Percentiles rank a stretch among this genome's conserved stretches.
These are phyloP conservation scores for Podospora didyma DNA, from an alignment of 495 filamentous ascomycete genomes.

Conservation along the genomic window DNA sequence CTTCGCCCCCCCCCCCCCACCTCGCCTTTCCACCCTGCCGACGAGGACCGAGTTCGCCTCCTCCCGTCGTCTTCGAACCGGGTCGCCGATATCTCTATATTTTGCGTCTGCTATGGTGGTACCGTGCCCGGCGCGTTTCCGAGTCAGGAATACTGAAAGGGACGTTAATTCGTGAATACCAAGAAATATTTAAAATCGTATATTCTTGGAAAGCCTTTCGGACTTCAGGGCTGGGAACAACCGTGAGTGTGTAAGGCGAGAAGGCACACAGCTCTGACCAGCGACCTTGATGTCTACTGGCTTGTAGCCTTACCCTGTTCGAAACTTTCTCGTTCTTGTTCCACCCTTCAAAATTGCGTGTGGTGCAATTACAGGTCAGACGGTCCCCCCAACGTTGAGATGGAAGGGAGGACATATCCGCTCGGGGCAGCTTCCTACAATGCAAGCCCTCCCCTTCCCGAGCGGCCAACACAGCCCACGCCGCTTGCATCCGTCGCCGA, in stretches of 20 bases:
- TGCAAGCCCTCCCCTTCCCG: conserved; percentile 16
- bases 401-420: conserved; percentile 20
- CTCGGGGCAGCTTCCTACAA: conserved; percentile 4
- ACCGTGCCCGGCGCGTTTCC: not conserved
- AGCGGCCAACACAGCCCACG: conserved; percentile 16
- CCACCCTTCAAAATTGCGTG: too few species aligned
- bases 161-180: not conserved
- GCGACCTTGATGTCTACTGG: too few species aligned
- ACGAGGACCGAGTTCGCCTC: not conserved
- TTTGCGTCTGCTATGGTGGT: conserved; percentile 3
- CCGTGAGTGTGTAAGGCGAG: too few species aligned
- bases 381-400: conserved; percentile 19
- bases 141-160: conserved; percentile 2
- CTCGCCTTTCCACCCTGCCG: too few species aligned
- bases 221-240: too few species aligned
- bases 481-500: conserved; percentile 24
- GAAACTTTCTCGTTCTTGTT: too few species aligned
- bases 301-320: too few species aligned
- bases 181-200: not conserved
- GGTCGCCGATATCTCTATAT: not conserved
- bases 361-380: conserved; percentile 11
- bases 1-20: too few species aligned
- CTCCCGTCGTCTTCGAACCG: not conserved
- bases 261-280: too few species aligned
- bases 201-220: not conserved